Conservation (phyloP, 2,329 filamentous ascomycete species). For the Neophaeococcomyces aloes region DNA sequence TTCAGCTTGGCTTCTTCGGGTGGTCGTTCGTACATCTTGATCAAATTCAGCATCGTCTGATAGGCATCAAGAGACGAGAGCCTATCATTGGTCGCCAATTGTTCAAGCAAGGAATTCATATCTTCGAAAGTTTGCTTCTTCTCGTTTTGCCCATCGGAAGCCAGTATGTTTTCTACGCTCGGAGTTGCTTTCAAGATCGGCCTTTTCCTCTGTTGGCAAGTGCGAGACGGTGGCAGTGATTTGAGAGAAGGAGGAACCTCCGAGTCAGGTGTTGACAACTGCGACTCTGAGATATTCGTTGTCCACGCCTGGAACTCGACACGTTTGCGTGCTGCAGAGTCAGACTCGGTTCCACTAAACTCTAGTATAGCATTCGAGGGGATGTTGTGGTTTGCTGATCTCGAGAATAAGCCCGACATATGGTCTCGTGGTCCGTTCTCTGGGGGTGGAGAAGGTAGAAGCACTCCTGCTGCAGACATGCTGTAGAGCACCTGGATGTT, state of each 20-base stretch:
- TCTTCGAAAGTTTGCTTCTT: conserved; percentile 23
- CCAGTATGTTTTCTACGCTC: conserved; percentile 19
- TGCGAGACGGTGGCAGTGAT: conserved; percentile 39
- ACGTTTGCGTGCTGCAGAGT: conserved; percentile 34
- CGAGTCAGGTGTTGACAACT: conserved; percentile 25
- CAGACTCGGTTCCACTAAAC: conserved; percentile 9
- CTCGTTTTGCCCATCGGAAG: conserved; percentile 4
- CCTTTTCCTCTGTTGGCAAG: conserved; percentile 46
- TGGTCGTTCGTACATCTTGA: conserved; percentile 73
- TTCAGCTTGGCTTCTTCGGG: conserved; percentile 63
- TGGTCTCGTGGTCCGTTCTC: neutral
- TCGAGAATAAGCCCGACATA: conserved; percentile 2
- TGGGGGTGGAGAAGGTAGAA: conserved; percentile 22
- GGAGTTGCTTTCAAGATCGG: conserved; percentile 69
- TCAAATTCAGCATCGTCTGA: conserved; percentile 60
- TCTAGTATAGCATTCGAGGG: conserved; percentile 11
- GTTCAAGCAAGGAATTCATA: conserved; percentile 71
- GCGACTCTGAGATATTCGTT: conserved; percentile 25
- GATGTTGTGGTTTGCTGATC: conserved; percentile 11
- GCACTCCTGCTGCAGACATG: conserved; percentile 18
- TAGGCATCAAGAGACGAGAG: conserved; percentile 76
- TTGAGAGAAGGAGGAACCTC: conserved; percentile 20
- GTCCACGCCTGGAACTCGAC: conserved; percentile 54
- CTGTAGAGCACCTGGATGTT: conserved; percentile 1
- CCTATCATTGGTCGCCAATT: conserved; percentile 64